These are phyloP conservation scores for Neofusicoccum kwambonambiense DNA, from an alignment of 2,329 filamentous ascomycete species.

Conservation along the genomic window DNA sequence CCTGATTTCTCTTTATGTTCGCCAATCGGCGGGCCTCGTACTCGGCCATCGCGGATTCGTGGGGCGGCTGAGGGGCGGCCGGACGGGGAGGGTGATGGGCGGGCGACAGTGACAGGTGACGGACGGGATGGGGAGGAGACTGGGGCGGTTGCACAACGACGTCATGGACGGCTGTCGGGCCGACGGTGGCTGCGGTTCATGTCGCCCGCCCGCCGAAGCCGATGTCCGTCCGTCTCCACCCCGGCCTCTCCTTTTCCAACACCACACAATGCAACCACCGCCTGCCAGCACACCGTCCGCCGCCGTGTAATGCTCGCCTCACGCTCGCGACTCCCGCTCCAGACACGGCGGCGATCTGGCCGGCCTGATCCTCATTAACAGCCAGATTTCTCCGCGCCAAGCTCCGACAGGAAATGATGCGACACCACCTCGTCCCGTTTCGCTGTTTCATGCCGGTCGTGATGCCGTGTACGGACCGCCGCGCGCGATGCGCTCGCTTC, in stretches of 20 bases:
- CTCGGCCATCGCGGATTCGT: constrained; percentile 33
- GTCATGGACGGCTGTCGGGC: neutral
- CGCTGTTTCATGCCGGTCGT: neutral
- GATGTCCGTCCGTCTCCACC: neutral
- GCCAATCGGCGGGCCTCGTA: constrained; percentile 48
- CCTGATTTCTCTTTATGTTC: constrained; percentile 53
- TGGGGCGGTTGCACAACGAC: neutral
- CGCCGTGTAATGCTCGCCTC: neutral
- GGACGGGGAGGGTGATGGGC: neutral
- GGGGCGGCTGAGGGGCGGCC: neutral
- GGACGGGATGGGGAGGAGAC: neutral
- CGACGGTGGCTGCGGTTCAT: neutral
- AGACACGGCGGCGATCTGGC: no score
- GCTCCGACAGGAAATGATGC: neutral
- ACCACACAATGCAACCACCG: neutral
- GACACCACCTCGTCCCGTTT: neutral
- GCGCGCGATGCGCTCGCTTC: no score
- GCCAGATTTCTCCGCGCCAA: neutral
- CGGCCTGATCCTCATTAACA: neutral
- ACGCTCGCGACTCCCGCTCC: no score
- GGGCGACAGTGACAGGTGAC: neutral
- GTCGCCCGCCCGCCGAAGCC: neutral
- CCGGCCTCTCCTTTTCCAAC: neutral
- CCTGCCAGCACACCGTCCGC: no score
- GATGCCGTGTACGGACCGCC: neutral